Evolutionary conservation across 2,329 filamentous ascomycete species (phyloP).

Genomic region (Pseudogymnoascus sp.): DNA sequence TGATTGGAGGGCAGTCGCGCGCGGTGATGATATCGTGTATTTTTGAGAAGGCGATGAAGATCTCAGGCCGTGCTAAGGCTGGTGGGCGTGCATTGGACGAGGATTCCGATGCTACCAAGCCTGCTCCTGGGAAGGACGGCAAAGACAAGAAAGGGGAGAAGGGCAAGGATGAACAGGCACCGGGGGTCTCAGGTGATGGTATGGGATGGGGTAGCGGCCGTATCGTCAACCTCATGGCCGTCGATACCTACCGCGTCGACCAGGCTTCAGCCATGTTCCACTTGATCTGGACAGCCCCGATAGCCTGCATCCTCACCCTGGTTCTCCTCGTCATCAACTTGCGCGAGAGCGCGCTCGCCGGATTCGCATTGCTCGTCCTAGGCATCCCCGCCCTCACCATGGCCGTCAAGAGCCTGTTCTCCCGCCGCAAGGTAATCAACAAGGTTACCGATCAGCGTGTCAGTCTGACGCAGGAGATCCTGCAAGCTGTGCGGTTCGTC

Average conservation of each 20-base stretch:
- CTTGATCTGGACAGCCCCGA: slow-evolving; percentile 79
- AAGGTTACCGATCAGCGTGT: slow-evolving; percentile 90
- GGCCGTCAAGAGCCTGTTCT: slow-evolving; percentile 70
- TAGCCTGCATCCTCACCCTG: slow-evolving; percentile 71
- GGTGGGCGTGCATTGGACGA: slow-evolving; percentile 54
- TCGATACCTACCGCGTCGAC: slow-evolving; percentile 89
- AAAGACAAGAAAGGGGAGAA: slow-evolving; percentile 34
- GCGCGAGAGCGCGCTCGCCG: slow-evolving; percentile 81
- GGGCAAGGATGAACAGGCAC: slow-evolving; percentile 32
- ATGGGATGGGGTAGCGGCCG: slow-evolving; percentile 87
- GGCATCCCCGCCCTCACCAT: slow-evolving; percentile 70
- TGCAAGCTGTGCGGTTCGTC: slow-evolving; percentile 87
- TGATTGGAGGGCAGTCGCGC: slow-evolving; percentile 76
- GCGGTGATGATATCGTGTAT: slow-evolving; percentile 78
- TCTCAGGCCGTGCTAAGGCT: slow-evolving; percentile 81
- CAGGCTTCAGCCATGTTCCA: slow-evolving; percentile 86
- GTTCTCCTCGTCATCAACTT: slow-evolving; percentile 78
- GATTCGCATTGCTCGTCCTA: slow-evolving; percentile 74
- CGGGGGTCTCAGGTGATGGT: slow-evolving; percentile 57
- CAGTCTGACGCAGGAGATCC: slow-evolving; percentile 82
- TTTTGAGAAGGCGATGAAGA: slow-evolving; percentile 85
- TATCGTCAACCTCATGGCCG: slow-evolving; percentile 89
- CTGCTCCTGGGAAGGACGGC: slow-evolving; percentile 36
- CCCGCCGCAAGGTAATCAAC: slow-evolving; percentile 73
- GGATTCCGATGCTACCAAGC: slow-evolving; percentile 32